Base-by-base conservation (phyloP, 2,329 filamentous ascomycete genomes). In the Fusarium buharicum region DNA sequence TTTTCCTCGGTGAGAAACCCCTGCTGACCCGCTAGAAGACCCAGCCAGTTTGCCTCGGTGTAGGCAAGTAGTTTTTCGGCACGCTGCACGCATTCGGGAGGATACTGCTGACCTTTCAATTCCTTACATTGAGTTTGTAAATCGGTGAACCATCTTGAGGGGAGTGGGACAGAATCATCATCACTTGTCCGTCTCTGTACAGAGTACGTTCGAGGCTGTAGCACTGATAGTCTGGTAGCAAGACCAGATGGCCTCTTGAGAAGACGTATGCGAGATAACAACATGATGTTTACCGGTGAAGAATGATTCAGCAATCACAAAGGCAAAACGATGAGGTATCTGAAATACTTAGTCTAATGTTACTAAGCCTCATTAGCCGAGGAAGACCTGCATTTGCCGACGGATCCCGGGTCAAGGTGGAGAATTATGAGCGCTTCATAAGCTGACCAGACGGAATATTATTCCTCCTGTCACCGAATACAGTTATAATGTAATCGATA, bases 141-240 rank as follows among this genome's bases (percentile, higher is more conserved):
- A 16, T 66, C 59, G 9, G 49, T n/a, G 13, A 66, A 66, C 62
- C 57, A 65, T 34, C 62, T 48, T 6, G 53, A 49, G 9, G 48
- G 38, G 9, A 64, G 51, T 4, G 45, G 33, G 2, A 37, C 4
- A 3, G n/a, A 8, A 16, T 39, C 14, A n/a, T 51, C 13, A 9
- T 17, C 14, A 7, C 16, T 30, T 8, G 8, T 3, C 16, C 37
- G 40, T 30, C 4, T 17, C 3, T 17, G 16, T n/a, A 17, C 17
- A 1, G 55, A 51, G 5, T 43, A 20, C 2, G 4, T n/a, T 2
- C 50, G 31, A 17, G 33, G 12, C 4, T 55, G 46, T 6, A 20
- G 17, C 4, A 37, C 8, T 2, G 22, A 16, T 4, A 17, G 4
- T 6, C 7, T 53, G 1, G 30, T 3, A 0, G 8, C 14, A 14